Percentiles rank a stretch among this genome's conserved stretches.
Evolutionary conservation across 2,329 filamentous ascomycete genomes (phyloP).

Genomic region (Colletotrichum truncatum): DNA sequence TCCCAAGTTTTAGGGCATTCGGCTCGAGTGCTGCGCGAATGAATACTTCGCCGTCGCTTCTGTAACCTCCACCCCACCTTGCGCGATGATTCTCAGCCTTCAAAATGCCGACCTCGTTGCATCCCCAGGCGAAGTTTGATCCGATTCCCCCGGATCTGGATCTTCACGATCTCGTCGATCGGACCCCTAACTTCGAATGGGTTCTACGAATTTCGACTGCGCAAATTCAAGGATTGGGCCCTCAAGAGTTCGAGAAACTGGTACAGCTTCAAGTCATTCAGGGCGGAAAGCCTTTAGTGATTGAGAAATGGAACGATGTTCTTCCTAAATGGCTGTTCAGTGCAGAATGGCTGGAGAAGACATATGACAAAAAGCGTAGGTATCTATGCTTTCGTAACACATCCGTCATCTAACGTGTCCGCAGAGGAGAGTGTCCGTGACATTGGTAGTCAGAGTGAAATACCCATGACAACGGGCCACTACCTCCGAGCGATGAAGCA

Average conservation of each 20-base stretch:
- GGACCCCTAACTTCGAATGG: conserved; percentile 86
- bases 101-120: conserved; percentile 77
- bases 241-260: conserved; percentile 85
- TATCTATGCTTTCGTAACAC: conserved; percentile 4
- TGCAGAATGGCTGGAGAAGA: conserved; percentile 79
- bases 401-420: conserved; percentile 33
- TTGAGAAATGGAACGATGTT: conserved; percentile 85
- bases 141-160: conserved; percentile 89
- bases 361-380: conserved; percentile 81
- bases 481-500: conserved; percentile 89
- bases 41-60: not conserved
- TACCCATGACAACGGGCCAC: conserved; percentile 88
- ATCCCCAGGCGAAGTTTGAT: conserved; percentile 90
- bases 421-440: conserved; percentile 87
- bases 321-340: conserved; percentile 84
- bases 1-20: not conserved
- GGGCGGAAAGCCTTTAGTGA: conserved; percentile 86
- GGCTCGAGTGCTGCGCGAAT: not conserved
- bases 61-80: not conserved
- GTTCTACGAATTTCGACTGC: conserved; percentile 81
- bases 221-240: conserved; percentile 79
- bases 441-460: conserved; percentile 74
- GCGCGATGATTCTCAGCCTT: conserved; percentile 1
- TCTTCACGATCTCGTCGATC: conserved; percentile 77
- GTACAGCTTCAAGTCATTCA: conserved; percentile 85